Evolutionary conservation across 2,329 filamentous ascomycete genomes (phyloP).

Genomic region (Fusarium coicis): DNA sequence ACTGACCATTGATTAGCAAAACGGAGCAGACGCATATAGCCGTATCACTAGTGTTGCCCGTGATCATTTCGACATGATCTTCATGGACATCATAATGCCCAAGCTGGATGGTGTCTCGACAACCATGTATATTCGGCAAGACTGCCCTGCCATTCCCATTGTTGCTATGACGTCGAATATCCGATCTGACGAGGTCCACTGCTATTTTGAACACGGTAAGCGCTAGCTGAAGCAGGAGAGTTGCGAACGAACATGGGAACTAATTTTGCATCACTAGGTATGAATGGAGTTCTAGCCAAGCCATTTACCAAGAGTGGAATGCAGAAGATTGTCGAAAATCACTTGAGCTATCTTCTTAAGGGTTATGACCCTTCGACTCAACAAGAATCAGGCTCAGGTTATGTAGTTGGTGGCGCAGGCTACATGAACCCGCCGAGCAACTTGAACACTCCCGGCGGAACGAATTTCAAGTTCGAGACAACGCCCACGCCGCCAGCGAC

Average conservation of each 20-base stretch:
- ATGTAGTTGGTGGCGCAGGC: conserved; percentile 48
- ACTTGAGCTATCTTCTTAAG: conserved; percentile 85
- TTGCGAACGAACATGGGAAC: conserved; percentile 10
- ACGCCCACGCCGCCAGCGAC: conserved; percentile 65
- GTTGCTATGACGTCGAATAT: conserved; percentile 99
- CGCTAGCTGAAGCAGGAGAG: conserved; percentile 9
- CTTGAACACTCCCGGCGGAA: conserved; percentile 37
- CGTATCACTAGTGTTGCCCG: conserved; percentile 71
- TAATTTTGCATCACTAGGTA: conserved; percentile 68
- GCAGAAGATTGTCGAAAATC: conserved; percentile 86
- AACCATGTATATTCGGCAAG: conserved; percentile 90
- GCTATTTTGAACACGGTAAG: conserved; percentile 96
- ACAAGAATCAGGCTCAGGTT: conserved; percentile 51
- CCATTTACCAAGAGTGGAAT: conserved; percentile 93
- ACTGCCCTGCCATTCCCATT: conserved; percentile 84
- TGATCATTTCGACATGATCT: conserved; percentile 72
- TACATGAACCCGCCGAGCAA: conserved; percentile 50
- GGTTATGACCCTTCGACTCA: conserved; percentile 60
- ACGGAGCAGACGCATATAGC: conserved; percentile 91
- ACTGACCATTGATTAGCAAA: conserved; percentile 54
- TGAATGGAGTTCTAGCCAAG: conserved; percentile 97
- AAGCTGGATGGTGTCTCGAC: conserved; percentile 94
- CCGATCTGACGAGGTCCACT: conserved; percentile 92
- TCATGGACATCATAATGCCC: conserved; percentile 98
- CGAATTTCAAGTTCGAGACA: conserved; percentile 62